Evolutionary conservation across 2,329 filamentous ascomycete species (phyloP).

Genomic region (Incumbomyces delicatus): DNA sequence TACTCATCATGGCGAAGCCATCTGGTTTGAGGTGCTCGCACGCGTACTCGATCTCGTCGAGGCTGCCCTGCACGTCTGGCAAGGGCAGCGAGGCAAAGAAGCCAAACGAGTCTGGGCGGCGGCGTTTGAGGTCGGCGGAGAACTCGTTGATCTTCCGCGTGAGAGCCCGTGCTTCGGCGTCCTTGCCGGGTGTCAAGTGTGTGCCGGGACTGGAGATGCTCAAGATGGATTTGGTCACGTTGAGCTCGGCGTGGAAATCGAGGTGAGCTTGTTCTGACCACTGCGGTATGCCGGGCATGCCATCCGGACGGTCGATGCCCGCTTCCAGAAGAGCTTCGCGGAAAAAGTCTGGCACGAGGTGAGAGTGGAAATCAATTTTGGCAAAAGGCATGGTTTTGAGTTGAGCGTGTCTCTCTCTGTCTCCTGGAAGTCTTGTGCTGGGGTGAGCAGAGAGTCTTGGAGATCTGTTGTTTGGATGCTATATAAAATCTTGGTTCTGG

Average conservation of each 20-base stretch:
- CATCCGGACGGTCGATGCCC: conserved; percentile 18
- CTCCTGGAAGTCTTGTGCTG: too few species aligned
- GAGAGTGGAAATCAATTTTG: conserved; percentile 18
- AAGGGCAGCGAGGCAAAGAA: conserved; percentile 47
- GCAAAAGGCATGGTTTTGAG: conserved; percentile 3
- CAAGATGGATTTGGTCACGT: conserved; percentile 44
- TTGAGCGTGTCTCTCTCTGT: not conserved
- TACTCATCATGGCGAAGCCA: conserved; percentile 44
- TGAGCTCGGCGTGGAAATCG: conserved; percentile 18
- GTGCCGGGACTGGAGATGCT: conserved; percentile 47
- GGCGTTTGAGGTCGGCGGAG: conserved; percentile 20
- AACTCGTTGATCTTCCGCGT: conserved; percentile 29
- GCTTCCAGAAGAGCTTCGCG: conserved; percentile 16
- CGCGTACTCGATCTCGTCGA: conserved; percentile 40
- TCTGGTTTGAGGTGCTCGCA: conserved; percentile 35
- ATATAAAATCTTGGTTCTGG: too few species aligned
- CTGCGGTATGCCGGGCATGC: conserved; percentile 18
- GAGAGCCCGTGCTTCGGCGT: conserved; percentile 27
- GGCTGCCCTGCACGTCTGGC: conserved; percentile 38
- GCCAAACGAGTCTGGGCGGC: conserved; percentile 32
- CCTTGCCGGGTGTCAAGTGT: conserved; percentile 34
- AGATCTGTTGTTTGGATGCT: too few species aligned
- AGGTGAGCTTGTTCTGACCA: conserved; percentile 7
- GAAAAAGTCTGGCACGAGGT: conserved; percentile 14
- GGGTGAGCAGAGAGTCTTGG: too few species aligned